Base-by-base conservation (phyloP, 176 grass and related monocot species). In the Musa troglodytarum region DNA sequence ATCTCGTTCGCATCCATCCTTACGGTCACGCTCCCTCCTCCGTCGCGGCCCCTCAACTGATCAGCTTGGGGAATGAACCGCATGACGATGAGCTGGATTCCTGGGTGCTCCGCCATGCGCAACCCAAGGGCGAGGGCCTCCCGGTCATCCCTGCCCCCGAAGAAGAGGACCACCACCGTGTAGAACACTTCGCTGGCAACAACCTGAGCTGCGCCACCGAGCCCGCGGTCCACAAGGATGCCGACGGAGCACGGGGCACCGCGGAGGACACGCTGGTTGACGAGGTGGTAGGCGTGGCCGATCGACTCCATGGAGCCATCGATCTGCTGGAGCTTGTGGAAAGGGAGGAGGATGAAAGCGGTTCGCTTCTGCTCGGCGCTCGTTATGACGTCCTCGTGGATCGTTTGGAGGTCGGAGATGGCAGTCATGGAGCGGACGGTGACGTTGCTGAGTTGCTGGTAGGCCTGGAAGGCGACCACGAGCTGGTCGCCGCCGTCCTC, bases 381-480 rank as follows among this genome's bases (percentile, higher is more conserved):
- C 10, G 9, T 9, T 1, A 28, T 66, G 63, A 66, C 12, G 25
- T 66, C 63, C 63, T 66, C 63, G 63, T 66, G 63, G 63, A 66
- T 66, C 17, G 63, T 66, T 13, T 66, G 23, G 23, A 66, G 25
- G 63, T 66, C 63, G 23, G 63, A 66, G 9, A 66, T 66, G 63
- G 63, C 63, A 11, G 63, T 66, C 63, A 66, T 66, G 21, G 63
- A 22, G 25, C 63, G 63, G 63, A 66, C 13, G 23, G 25, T 28
- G 21, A 66, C 63, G 63, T 66, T 66, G 63, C 63, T 66, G 63
- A 66, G 63, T 22, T 66, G 63, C 63, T 66, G 63, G 25, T 66
- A 66, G 63, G 63, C 63, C 63, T 66, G 63, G 21, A 66, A 66
- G 23, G 63, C 63, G 63, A 66, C 23, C 10, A 66, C 63, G 63